A percentile compares a stretch with the other conserved stretches of the same genome.
phyloP scores from a whole-genome alignment of 352 stramenopile genomes.

The Plasmopara viticola region DNA sequence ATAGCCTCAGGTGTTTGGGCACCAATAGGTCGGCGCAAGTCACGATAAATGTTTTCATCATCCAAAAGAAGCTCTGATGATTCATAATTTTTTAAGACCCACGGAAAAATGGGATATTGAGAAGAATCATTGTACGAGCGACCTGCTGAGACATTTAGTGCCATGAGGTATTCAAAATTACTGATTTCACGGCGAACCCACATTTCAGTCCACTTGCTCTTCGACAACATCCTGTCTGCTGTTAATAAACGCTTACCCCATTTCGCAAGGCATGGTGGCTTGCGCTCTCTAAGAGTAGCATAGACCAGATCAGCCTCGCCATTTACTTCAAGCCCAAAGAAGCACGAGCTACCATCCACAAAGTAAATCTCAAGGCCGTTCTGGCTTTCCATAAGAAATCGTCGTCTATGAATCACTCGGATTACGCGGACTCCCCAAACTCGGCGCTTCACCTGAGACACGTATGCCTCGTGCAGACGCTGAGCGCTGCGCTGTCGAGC shows the following conservation, averaged over 20 bases:
- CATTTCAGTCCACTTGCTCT: conserved; percentile 85
- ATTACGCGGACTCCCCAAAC: conserved; percentile 79
- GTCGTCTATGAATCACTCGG: conserved; percentile 65
- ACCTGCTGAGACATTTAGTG: conserved; percentile 93
- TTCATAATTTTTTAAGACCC: conserved; percentile 95
- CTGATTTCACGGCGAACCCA: conserved; percentile 82
- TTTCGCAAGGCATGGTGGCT: conserved; percentile 71
- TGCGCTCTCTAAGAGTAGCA: conserved; percentile 67
- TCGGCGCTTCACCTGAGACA: conserved; percentile 63
- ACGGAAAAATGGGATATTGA: conserved; percentile 98
- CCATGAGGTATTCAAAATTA: conserved; percentile 96
- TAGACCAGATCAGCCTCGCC: conserved; percentile 77
- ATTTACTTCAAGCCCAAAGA: conserved; percentile 59
- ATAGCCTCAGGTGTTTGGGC: conserved; percentile 59
- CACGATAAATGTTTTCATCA: conserved; percentile 90
- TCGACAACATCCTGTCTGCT: conserved; percentile 64
- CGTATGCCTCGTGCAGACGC: conserved; percentile 48
- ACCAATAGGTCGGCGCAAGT: conserved; percentile 96
- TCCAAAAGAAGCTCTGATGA: conserved; percentile 91
- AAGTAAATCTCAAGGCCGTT: conserved; percentile 84
- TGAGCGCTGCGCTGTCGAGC: conserved; percentile 25
- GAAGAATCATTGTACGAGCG: conserved; percentile 96
- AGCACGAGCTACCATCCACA: conserved; percentile 74
- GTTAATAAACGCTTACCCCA: conserved; percentile 70
- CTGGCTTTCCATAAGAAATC: conserved; percentile 63